Conservation (phyloP, 2,329 filamentous ascomycete species). For the Calonectria honghensis region DNA sequence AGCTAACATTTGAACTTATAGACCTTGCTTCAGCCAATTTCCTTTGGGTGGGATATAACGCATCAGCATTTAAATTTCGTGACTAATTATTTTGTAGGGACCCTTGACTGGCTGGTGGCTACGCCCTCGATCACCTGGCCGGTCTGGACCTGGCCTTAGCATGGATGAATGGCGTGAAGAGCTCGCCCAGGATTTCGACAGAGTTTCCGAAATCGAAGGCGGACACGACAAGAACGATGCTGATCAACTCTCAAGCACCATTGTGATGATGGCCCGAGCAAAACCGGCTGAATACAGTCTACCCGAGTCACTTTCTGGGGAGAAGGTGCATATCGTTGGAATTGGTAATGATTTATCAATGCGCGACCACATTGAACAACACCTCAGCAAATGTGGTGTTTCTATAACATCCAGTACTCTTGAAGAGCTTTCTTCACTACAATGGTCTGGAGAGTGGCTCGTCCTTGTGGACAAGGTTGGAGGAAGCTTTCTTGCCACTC, state of each 20-base stretch:
- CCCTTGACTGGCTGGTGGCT: constrained; percentile 52
- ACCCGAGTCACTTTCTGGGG: constrained; percentile 12
- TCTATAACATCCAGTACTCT: background rate
- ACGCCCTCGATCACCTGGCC: constrained; percentile 50
- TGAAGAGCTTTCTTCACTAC: constrained; percentile 13
- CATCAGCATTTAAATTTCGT: background rate
- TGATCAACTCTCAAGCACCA: constrained; percentile 48
- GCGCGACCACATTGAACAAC: constrained; percentile 1
- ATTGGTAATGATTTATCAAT: constrained; percentile 22
- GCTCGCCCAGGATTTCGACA: constrained; percentile 49
- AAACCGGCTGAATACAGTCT: constrained; percentile 37
- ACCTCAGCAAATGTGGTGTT: background rate
- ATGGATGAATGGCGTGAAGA: constrained; percentile 52
- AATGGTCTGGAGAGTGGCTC: constrained; percentile 14
- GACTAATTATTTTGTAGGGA: constrained; percentile 42
- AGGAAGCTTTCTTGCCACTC: constrained; percentile 43
- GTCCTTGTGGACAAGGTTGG: background rate
- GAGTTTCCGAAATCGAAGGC: constrained; percentile 23
- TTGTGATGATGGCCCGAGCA: constrained; percentile 50
- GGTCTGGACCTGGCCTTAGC: constrained; percentile 49
- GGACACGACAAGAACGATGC: constrained; percentile 26
- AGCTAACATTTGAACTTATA: constrained; percentile 34
- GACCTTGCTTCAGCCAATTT: constrained; percentile 22
- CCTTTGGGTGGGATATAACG: constrained; percentile 11
- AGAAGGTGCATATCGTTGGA: constrained; percentile 15